phyloP scores from a whole-genome alignment of 177 flowering plant genomes.

The Telopea speciosissima region DNA sequence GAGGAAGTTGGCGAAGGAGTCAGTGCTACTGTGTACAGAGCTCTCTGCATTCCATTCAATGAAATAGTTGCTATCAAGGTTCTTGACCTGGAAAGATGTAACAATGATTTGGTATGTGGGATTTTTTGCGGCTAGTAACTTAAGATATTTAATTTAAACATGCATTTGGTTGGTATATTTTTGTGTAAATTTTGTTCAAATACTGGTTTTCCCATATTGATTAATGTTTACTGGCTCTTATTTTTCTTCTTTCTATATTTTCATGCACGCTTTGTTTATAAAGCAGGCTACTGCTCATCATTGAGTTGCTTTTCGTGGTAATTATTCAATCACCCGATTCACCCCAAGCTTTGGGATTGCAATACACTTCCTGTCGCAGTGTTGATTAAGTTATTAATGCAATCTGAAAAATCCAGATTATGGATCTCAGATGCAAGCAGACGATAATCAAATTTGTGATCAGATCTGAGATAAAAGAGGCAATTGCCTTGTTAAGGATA shows the following conservation, averaged over 20 bases:
- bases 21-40: conserved; percentile 84
- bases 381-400: too few relatives aligned
- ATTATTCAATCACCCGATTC: neutral
- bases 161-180: neutral
- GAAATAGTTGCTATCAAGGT: conserved; percentile 91
- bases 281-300: neutral
- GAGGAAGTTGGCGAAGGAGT: conserved; percentile 98
- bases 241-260: neutral
- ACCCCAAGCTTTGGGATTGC: too few relatives aligned
- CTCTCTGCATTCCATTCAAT: conserved; percentile 82
- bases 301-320: neutral
- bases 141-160: neutral
- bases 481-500: too few relatives aligned
- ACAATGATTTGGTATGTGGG: conserved; percentile 74
- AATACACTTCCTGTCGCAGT: too few relatives aligned
- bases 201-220: neutral
- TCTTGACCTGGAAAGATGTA: conserved; percentile 88
- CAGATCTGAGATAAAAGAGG: too few relatives aligned
- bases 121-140: neutral
- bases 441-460: too few relatives aligned
- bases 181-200: neutral
- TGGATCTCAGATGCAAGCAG: too few relatives aligned
- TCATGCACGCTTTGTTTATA: neutral
- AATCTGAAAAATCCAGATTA: too few relatives aligned
- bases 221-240: neutral